phyloP scores from a whole-genome alignment of 257 asterid species.

The Jacaranda mimosifolia region DNA sequence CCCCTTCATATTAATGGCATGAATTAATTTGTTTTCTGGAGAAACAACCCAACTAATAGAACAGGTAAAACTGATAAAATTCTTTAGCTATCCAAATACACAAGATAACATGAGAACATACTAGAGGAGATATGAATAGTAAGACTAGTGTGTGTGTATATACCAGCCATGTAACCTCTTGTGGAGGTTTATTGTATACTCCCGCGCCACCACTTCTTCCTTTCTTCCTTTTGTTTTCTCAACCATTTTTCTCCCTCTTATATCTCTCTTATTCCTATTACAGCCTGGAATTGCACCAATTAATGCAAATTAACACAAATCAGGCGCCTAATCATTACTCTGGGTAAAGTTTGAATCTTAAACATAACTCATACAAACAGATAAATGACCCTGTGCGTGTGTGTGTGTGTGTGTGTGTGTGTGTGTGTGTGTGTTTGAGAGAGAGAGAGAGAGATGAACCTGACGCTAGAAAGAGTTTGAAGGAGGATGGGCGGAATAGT shows the following conservation, averaged over 20 bases:
- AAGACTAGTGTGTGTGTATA: background rate
- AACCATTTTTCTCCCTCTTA: constrained; percentile 41
- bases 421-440: background rate
- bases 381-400: background rate
- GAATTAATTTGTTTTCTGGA: background rate
- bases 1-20: background rate
- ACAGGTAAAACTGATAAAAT: background rate
- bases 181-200: constrained; percentile 65
- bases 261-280: background rate
- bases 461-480: background rate
- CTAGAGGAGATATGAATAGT: background rate
- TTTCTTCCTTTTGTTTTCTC: constrained; percentile 57
- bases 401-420: background rate
- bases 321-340: background rate
- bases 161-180: constrained; percentile 69
- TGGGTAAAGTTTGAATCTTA: background rate
- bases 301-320: background rate
- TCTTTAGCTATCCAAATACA: background rate
- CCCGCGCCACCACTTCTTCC: constrained; percentile 61
- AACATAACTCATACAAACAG: background rate
- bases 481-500: background rate
- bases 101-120: background rate
- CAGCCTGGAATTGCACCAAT: background rate
- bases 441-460: background rate
- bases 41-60: background rate